Conservation (phyloP, 306 rosid genomes). For the Cicer chorassanicum region DNA sequence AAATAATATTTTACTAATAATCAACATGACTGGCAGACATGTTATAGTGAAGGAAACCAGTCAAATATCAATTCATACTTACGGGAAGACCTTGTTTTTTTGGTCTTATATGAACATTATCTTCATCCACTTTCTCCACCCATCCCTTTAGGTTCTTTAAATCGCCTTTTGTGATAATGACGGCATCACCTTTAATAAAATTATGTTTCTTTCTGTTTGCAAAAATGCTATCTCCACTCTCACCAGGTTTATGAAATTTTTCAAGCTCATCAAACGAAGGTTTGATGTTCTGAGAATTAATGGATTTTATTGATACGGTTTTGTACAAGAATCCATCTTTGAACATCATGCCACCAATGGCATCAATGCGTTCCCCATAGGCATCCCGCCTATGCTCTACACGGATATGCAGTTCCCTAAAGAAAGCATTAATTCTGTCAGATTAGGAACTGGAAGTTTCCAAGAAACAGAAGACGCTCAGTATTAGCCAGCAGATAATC, state of each 20-base stretch:
- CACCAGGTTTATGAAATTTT: conserved; percentile 88
- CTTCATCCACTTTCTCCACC: conserved; percentile 98
- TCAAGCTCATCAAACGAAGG: conserved; percentile 97
- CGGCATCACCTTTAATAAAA: conserved; percentile 97
- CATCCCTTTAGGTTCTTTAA: conserved; percentile 90
- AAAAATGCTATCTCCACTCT: conserved; percentile 88
- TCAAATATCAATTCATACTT: conserved; percentile 46
- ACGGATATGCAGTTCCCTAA: conserved; percentile 90
- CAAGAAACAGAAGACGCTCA: conserved; percentile 33
- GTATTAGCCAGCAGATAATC: conserved; percentile 19
- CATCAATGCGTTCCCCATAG: conserved; percentile 87
- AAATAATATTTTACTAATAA: conserved; percentile 33
- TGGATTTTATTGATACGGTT: conserved; percentile 86
- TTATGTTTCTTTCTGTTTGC: conserved; percentile 94
- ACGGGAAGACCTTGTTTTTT: conserved; percentile 90
- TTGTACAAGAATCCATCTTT: conserved; percentile 96
- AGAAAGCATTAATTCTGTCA: conserved; percentile 40
- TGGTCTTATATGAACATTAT: conserved; percentile 85
- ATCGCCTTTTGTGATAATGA: conserved; percentile 86
- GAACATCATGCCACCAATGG: conserved; percentile 89
- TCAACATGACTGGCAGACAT: conserved; percentile 1
- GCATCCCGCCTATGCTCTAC: conserved; percentile 91
- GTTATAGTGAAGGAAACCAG: conserved; percentile 8
- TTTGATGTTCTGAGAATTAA: conserved; percentile 74
- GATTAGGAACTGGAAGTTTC: conserved; percentile 38